Evolutionary conservation across 2,329 filamentous ascomycete species (phyloP), one percentile per base, ranked within the genome.

Genomic region (Penicillium occitanis): DNA sequence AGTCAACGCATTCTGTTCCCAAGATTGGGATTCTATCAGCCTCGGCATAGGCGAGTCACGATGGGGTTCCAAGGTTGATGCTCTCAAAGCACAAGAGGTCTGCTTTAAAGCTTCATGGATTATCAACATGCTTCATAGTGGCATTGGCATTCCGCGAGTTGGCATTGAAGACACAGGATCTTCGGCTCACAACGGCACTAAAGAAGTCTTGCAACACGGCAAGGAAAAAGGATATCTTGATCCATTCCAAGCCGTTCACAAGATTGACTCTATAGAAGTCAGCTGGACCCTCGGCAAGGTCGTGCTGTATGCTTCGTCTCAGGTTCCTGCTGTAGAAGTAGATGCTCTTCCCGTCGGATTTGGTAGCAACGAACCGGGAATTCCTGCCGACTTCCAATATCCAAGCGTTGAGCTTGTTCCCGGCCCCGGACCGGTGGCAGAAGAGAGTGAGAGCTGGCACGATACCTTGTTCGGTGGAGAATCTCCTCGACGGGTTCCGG

Each of bases 101-200:
- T 99, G 95, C 77, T 99, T 99, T 84, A 99, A 99, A 77, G 93
- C 95, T 0, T 95, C 92, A 5, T 99, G 96, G 95, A 83, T 99
- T 53, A 97, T 99, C 75, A 99, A 96, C 72, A 90, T 99, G 73
- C 84, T 99, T 3, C 94, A 99, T 73, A 92, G 97, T 69, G 95
- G 95, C 1, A 97, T 99, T 70, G 96, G 95, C 0, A 88, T 99
- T 61, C 96, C 96, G 5, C 87, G 93, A 61, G 84, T 95, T 5
- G 92, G 91, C 0, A 79, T 97, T 14, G 94, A 97, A 71, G 82
- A 87, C 22, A 83, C 84, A 0, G 75, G 79, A 10, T 75, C 76
- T 7, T 81, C 83, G 0, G 81, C 80, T 14, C 83, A 87, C 66
- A 97, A 96, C 74, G 85, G 87, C 10, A 93, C 92, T 1, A 90